Percentiles rank a stretch among this genome's conserved stretches.
Conservation (phyloP, 768 basidiomycete species). For the Aureoboletus auriporus region DNA sequence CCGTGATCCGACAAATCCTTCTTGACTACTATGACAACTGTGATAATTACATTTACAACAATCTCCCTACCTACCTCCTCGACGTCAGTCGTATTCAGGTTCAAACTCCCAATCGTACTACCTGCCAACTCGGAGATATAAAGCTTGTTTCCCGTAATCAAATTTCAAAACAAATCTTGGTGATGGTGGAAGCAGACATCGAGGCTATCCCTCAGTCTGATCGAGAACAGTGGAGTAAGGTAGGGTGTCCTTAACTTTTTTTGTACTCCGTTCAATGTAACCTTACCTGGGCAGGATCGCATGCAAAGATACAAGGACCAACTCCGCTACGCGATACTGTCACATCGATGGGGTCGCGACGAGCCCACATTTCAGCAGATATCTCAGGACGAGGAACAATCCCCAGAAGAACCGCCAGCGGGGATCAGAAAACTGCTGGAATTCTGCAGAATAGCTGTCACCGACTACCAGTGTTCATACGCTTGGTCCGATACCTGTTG, state of each 20-base stretch:
- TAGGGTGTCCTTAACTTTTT: neutral
- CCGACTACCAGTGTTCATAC: neutral
- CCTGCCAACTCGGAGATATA: neutral
- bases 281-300: neutral
- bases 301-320: neutral
- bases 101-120: neutral
- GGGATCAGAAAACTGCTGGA: neutral
- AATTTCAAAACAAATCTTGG: neutral
- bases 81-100: neutral
- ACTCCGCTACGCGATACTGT: slow-evolving; percentile 1
- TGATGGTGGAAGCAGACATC: neutral
- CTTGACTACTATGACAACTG: neutral
- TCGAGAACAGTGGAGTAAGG: neutral
- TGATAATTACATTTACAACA: neutral
- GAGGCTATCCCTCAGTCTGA: neutral
- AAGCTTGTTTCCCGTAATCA: slow-evolving; percentile 1
- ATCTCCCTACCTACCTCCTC: slow-evolving; percentile 3
- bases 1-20: neutral
- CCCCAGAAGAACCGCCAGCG: neutral
- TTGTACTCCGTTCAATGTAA: neutral
- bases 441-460: neutral
- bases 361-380: slow-evolving; percentile 1
- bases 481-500: slow-evolving; percentile 6
- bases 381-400: neutral
- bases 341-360: neutral